Evolutionary conservation across 108 stramenopile species (phyloP), one percentile per base, ranked within the genome.

Genomic region (Schizochytrium sp.): DNA sequence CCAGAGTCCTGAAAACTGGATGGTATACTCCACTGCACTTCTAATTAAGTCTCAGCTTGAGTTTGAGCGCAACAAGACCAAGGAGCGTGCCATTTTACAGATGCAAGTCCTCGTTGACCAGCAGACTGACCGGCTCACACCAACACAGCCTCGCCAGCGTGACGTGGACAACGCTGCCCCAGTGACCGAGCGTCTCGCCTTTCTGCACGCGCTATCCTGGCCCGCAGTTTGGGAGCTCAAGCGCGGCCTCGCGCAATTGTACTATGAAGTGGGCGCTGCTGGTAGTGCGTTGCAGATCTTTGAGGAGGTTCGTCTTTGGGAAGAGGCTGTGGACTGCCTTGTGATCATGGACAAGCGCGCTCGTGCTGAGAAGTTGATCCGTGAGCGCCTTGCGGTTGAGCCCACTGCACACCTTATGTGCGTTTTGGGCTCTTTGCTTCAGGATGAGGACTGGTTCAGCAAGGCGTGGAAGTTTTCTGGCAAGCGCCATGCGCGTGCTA

Each of bases 271-370:
- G 61, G 97, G 97, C 17, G 95, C 98, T 4, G 95, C 96, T 2
- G 96, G 95, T 4, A 96, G 95, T 88, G 98, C 98, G 38, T 96
- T 97, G 28, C 97, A 96, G 87, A 90, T 97, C 19, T 99, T 95
- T 89, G 95, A 96, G 58, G 97, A 98, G 73, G 94, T 99, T 57
- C 97, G 97, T 57, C 92, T 97, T 55, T 99, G 98, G 98, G 97
- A 98, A 90, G 98, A 99, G 89, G 98, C 97, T 4, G 97, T 98
- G 5, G 97, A 97, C 72, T 99, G 98, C 88, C 97, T 97, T 89
- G 91, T 92, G 56, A 92, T 95, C 50, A 94, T 98, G 73, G 97
- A 98, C 88, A 95, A 95, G 89, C 93, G 93, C n/a, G 93, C 89
- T 19, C 95, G 93, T 61, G 98, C 98, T 13, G 94, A 97, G 91